Evolutionary conservation across 2,329 filamentous ascomycete genomes (phyloP), one percentile per base, ranked within the genome.

Genomic region (Aspergillus sp.): DNA sequence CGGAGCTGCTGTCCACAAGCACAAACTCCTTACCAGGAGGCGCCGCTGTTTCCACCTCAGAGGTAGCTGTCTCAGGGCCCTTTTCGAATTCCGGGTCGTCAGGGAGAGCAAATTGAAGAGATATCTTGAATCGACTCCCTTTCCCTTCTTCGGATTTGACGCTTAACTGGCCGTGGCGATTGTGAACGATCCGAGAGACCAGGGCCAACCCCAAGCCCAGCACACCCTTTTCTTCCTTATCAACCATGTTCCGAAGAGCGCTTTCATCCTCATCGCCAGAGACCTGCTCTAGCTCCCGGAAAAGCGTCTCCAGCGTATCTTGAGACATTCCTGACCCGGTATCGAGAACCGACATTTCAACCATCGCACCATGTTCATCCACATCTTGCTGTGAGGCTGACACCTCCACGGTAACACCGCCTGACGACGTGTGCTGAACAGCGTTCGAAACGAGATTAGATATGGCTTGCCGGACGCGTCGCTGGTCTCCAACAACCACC

Each of bases 141-240:
- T 87, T 88, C 2, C 88, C 88, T 65, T 88, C 82, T 62, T 94
- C 89, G 0, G 90, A 95, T 63, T 91, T 93, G 1, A 96, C 74
- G 1, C 90, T 84, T 26, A 96, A 71, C 63, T 95, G 91, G 0
- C 91, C 92, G 53, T 93, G 87, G 89, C 95, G 94, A 64, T 91
- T 95, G n/a, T 86, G 83, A 30, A 96, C 80, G 33, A 90, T 89
- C 35, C 91, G 83, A 14, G 89, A 88, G n/a, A 95, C 91, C 11
- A 95, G 79, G 0, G 91, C 91, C n/a, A 96, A 78, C 0, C 91
- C 92, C 9, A 96, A 79, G 0, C 92, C 92, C 1, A 95, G 72
- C 0, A 84, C 85, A 9, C 75, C 73, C 48, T 75, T 75, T 13
- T 59, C 47, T 13, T 47, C 43, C 14, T 35, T 44, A 17, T 35